These are phyloP conservation scores for Teunomyces aglyptinius DNA, from an alignment of 805 yeast genomes.

Conservation along the genomic window DNA sequence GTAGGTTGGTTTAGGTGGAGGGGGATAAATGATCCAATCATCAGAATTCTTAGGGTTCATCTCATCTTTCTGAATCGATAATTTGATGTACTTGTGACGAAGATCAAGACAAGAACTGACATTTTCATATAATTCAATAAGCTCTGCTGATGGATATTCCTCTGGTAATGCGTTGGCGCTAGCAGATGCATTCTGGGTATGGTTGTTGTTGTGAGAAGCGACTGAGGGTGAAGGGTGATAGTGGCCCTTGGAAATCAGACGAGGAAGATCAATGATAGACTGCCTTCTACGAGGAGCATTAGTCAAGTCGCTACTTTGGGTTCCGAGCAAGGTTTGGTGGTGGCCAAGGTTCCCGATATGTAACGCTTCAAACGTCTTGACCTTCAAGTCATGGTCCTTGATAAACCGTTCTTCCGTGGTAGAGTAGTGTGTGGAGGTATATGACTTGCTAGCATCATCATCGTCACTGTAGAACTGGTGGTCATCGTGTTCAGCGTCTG, in stretches of 20 bases:
- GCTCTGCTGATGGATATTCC: slow-evolving; percentile 66
- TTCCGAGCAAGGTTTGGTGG: slow-evolving; percentile 10
- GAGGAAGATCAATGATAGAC: slow-evolving; percentile 41
- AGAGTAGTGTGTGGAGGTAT: slow-evolving; percentile 55
- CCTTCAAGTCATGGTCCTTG: slow-evolving; percentile 66
- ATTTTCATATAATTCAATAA: slow-evolving; percentile 60
- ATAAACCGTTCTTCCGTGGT: slow-evolving; percentile 63
- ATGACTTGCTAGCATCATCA: slow-evolving; percentile 28
- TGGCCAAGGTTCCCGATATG: slow-evolving; percentile 15
- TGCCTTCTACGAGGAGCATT: slow-evolving; percentile 23
- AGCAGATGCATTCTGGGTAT: slow-evolving; percentile 11
- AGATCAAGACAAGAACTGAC: slow-evolving; percentile 66
- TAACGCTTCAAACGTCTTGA: slow-evolving; percentile 54
- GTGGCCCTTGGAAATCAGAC: slow-evolving; percentile 14
- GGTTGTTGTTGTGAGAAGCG: slow-evolving; percentile 18
- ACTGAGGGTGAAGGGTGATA: slow-evolving; percentile 19
- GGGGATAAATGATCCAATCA: slow-evolving; percentile 83
- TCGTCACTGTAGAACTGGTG: slow-evolving; percentile 19
- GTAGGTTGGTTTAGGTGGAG: slow-evolving; percentile 86
- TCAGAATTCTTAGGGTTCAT: slow-evolving; percentile 77
- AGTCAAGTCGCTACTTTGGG: slow-evolving; percentile 27
- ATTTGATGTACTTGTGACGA: slow-evolving; percentile 70
- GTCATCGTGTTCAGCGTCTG: slow-evolving; percentile 6
- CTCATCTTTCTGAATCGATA: slow-evolving; percentile 67
- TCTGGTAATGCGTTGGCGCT: slow-evolving; percentile 31